Base-by-base conservation (phyloP, 2,329 filamentous ascomycete genomes). In the Colletotrichum limetticola region DNA sequence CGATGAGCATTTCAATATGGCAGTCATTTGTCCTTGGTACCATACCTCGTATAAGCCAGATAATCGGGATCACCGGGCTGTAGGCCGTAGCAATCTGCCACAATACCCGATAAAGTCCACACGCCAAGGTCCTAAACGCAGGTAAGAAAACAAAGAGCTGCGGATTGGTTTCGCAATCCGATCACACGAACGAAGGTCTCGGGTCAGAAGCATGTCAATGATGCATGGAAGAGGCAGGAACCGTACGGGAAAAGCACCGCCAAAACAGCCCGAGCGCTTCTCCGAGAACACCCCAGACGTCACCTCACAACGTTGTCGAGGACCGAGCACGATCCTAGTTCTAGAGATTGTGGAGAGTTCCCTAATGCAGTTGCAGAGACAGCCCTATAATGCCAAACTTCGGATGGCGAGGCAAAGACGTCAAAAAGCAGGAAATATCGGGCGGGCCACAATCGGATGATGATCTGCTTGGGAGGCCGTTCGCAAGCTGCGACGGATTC, bases 401-500 rank as follows among this genome's bases (percentile, higher is more conserved):
- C 42, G 16, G 70, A 72, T 59, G 70, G 49, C 28, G 52, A 46
- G 37, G 53, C 24, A 49, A 22, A 22, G 14, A 49, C 58, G 30
- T 42, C 37, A 30, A 49, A 6, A 14, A 12, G 26, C 46, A 14
- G 28, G 22, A 35, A 16, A n/a, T n/a, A 35, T 53, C 62, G 42
- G 42, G 46, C 26, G 49, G 35, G 59, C 32, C n/a, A 19, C 11
- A 26, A 46, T 49, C 53, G 60, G 65, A 65, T 30, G 70, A 28
- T 35, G 69, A 37, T 28, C 55, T 24, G 12, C 56, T 12, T 12
- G 24, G 12, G 28, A 71, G 35, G 19, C n/a, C 26, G 58, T 32
- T 69, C 59, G 69, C 65, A 69, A 60, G 22, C n/a, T 59, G 26
- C 12, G 53, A 60, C 66, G n/a, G 32, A 58, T 64, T 63, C 65